phyloP scores from a whole-genome alignment of 495 filamentous ascomycete species.

The Hyaloscypha variabilis region DNA sequence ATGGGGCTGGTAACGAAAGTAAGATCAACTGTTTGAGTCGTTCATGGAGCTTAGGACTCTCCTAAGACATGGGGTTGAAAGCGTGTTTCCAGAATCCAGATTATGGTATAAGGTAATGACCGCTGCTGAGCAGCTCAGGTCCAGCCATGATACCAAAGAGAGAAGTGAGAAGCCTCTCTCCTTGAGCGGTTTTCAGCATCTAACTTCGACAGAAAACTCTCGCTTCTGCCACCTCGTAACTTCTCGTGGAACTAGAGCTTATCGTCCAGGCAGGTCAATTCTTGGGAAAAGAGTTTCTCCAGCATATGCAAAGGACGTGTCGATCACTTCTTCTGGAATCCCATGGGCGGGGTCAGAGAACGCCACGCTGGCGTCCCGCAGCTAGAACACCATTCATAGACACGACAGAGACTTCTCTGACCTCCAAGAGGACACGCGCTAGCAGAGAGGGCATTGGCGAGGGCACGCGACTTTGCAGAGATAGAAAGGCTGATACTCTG shows the following conservation, averaged over 20 bases:
- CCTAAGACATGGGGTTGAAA: neutral
- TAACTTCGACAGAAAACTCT: neutral
- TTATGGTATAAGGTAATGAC: too few relatives aligned
- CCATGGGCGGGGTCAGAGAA: constrained; percentile 2
- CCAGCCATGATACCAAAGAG: too few relatives aligned
- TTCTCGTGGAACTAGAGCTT: neutral
- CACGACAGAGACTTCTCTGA: constrained; percentile 41
- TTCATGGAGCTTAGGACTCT: constrained; percentile 1
- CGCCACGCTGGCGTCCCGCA: constrained; percentile 16
- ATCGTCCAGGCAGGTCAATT: neutral
- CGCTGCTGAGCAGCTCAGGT: too few relatives aligned
- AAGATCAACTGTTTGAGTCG: constrained; percentile 5
- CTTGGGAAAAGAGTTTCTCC: neutral
- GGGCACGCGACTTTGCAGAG: constrained; percentile 12
- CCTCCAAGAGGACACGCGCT: neutral
- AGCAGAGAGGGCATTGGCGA: neutral
- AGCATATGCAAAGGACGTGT: neutral
- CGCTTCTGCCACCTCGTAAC: neutral
- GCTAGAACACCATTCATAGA: constrained; percentile 27
- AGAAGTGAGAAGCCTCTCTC: too few relatives aligned
- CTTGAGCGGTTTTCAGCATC: neutral
- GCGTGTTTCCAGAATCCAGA: neutral
- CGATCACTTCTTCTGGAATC: neutral
- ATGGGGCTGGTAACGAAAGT: neutral
- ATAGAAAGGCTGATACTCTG: constrained; percentile 1